Evolutionary conservation across 345 rosid species (phyloP).

Genomic region (Nephelium lappaceum): DNA sequence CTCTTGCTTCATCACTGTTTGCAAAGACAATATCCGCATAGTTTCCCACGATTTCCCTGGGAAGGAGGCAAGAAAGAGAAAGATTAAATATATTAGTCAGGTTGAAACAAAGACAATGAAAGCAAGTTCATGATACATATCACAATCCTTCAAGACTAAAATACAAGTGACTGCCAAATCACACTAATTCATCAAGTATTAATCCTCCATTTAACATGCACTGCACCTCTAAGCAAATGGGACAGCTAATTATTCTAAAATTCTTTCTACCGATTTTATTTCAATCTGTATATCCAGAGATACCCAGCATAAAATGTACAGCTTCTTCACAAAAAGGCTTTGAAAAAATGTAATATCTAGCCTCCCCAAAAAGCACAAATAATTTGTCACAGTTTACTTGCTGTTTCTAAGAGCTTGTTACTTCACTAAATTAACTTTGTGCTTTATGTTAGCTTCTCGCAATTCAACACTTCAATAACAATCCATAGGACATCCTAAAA

Average conservation of each 20-base stretch:
- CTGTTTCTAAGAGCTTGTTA: background rate
- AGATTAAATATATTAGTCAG: background rate
- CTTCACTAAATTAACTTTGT: no score
- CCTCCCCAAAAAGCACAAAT: background rate
- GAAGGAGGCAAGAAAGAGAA: background rate
- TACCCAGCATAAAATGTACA: background rate
- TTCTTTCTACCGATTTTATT: background rate
- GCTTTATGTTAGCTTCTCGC: no score
- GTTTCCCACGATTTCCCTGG: slow-evolving; percentile 89
- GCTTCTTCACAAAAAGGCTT: background rate
- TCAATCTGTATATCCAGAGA: background rate
- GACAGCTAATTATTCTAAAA: background rate
- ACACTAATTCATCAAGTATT: background rate
- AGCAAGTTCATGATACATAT: background rate
- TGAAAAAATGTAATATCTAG: background rate
- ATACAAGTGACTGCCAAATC: background rate
- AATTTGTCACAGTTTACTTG: background rate
- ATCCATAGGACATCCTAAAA: background rate
- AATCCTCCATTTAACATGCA: background rate
- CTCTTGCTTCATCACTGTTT: slow-evolving; percentile 87
- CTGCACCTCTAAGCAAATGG: background rate
- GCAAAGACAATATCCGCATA: slow-evolving; percentile 82
- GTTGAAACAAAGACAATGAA: background rate
- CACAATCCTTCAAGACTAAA: background rate
- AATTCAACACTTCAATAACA: no score